Evolutionary conservation across 768 basidiomycete species (phyloP).

Genomic region (Suillus ampliporus): DNA sequence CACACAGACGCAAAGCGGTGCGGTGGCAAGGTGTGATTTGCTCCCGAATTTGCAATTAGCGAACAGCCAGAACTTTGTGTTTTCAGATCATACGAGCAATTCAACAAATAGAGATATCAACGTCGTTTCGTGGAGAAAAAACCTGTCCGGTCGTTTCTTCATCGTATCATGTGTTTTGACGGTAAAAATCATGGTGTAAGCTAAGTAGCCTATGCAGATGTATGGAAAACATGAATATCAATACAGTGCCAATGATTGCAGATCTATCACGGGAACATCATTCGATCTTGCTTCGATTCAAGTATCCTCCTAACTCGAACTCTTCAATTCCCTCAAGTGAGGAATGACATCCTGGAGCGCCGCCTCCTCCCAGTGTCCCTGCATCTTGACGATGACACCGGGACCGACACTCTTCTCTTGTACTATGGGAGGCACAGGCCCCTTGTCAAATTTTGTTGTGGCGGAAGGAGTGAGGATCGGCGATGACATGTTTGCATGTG

Average conservation of each 20-base stretch:
- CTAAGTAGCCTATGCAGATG: neutral
- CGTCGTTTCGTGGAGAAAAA: neutral
- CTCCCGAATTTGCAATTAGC: neutral
- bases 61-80: neutral
- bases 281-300: neutral
- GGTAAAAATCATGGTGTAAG: neutral
- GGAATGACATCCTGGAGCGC: constrained; percentile 36
- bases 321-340: constrained; percentile 31
- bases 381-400: constrained; percentile 21
- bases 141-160: neutral
- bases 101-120: neutral
- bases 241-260: neutral
- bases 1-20: neutral
- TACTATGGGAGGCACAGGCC: neutral
- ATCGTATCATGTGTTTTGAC: neutral
- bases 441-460: neutral
- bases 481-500: neutral
- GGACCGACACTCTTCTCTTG: neutral
- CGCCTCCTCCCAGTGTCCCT: constrained; percentile 28
- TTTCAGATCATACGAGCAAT: neutral
- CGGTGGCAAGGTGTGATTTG: neutral
- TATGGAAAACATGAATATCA: neutral
- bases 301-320: neutral
- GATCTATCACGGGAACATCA: neutral
- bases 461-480: constrained; percentile 10